These are phyloP conservation scores for Trichoderma simmonsii DNA, from an alignment of 2,329 filamentous ascomycete genomes.

Conservation along the genomic window DNA sequence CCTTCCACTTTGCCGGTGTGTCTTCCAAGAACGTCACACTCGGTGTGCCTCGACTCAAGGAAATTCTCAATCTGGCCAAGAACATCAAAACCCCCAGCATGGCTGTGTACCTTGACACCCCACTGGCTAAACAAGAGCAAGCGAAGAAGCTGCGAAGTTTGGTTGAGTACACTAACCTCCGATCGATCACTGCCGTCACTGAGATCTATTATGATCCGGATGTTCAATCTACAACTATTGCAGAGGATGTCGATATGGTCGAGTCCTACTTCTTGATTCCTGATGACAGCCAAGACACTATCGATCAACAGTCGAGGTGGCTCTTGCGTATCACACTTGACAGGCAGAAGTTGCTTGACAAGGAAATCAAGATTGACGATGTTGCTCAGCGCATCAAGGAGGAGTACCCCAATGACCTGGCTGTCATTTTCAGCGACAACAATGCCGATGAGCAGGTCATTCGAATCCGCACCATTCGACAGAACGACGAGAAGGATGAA, in stretches of 20 bases:
- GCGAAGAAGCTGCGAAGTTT: conserved; percentile 83
- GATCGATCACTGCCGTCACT: conserved; percentile 84
- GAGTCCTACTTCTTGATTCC: conserved; percentile 96
- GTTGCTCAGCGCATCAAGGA: conserved; percentile 88
- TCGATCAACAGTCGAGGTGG: conserved; percentile 87
- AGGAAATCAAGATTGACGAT: conserved; percentile 85
- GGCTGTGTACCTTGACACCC: conserved; percentile 76
- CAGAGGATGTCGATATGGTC: conserved; percentile 87
- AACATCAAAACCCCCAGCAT: conserved; percentile 99
- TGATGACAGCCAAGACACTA: conserved; percentile 62
- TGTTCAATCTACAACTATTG: conserved; percentile 78
- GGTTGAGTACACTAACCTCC: conserved; percentile 91
- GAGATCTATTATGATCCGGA: conserved; percentile 98
- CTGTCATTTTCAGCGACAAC: conserved; percentile 95
- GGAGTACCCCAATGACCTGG: conserved; percentile 78
- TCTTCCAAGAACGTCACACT: conserved; percentile 99
- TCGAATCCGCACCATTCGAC: conserved; percentile 76
- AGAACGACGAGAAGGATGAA: conserved; percentile 70
- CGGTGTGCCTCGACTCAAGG: conserved; percentile 97
- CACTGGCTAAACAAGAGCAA: conserved; percentile 66
- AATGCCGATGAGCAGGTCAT: conserved; percentile 95
- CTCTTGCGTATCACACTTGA: conserved; percentile 89
- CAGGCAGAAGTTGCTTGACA: conserved; percentile 92
- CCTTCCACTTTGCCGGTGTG: conserved; percentile 99
- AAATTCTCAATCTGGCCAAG: conserved; percentile 95